Percentiles rank a stretch among this genome's conserved stretches.
These are phyloP conservation scores for Oryza australiensis DNA, from an alignment of 176 grass and related monocot species.

Conservation along the genomic window DNA sequence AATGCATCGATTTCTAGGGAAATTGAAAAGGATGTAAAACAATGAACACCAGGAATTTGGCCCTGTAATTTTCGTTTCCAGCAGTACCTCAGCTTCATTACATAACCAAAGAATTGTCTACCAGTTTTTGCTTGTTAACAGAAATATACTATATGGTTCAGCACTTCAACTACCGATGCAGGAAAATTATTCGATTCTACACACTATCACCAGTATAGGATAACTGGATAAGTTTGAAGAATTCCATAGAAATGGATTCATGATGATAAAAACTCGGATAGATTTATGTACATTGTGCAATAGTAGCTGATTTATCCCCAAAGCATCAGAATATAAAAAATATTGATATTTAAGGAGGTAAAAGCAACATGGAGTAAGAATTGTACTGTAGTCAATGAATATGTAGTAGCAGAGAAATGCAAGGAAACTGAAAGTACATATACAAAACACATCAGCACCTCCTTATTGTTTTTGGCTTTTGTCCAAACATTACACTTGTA, in stretches of 20 bases:
- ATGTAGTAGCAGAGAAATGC: neutral
- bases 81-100: neutral
- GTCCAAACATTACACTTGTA: constrained; percentile 16
- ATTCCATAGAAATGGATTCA: neutral
- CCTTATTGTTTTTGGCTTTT: neutral
- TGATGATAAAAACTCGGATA: neutral
- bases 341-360: neutral
- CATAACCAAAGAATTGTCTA: neutral
- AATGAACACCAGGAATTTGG: neutral
- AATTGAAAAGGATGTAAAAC: neutral
- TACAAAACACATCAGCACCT: neutral
- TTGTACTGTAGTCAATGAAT: neutral
- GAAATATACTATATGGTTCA: neutral
- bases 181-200: neutral
- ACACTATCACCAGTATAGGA: neutral
- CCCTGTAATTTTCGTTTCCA: neutral
- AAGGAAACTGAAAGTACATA: neutral
- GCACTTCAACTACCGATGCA: neutral
- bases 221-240: neutral
- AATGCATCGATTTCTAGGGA: neutral
- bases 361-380: neutral
- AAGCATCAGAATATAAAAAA: constrained; percentile 4
- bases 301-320: constrained; percentile 10
- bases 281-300: neutral
- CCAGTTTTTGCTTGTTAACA: neutral